Conservation (phyloP, 495 filamentous ascomycete species). For the Cryomyces antarcticus region DNA sequence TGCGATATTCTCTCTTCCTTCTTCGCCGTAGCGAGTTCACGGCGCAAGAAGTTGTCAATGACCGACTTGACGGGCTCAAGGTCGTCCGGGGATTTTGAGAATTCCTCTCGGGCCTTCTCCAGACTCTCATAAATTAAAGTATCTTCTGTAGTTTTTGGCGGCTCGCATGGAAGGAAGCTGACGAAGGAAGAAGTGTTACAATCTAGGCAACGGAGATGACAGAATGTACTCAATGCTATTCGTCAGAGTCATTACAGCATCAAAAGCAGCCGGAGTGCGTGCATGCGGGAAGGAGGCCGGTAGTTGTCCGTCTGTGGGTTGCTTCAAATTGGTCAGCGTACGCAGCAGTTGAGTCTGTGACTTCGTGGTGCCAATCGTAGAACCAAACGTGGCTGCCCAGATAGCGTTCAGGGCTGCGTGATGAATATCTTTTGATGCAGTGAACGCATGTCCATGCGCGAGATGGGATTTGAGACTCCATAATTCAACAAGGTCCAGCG, state of each 20-base stretch:
- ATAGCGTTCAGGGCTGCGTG: conserved; percentile 19
- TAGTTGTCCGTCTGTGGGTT: neutral
- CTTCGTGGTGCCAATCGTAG: neutral
- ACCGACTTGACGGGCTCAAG: neutral
- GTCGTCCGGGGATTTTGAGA: too few species aligned
- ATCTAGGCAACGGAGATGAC: neutral
- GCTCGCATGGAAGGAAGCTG: neutral
- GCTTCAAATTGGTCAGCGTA: neutral
- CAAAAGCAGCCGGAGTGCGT: neutral
- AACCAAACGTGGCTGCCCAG: conserved; percentile 15
- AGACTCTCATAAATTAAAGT: neutral
- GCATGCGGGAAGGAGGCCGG: neutral
- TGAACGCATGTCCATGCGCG: conserved; percentile 1
- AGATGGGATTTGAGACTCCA: conserved; percentile 1
- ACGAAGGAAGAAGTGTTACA: neutral
- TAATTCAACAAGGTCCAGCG: neutral
- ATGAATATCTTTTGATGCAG: conserved; percentile 16
- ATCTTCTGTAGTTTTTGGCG: neutral
- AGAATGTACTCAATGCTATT: neutral
- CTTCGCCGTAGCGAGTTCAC: neutral
- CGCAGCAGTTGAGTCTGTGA: neutral
- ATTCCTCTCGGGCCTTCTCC: neutral
- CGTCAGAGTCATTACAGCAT: neutral
- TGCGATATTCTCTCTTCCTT: neutral
- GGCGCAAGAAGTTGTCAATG: neutral